Evolutionary conservation across 192 early-diverging fungal species (phyloP), one percentile per base, ranked within the genome.

Genomic region (Podila verticillata): DNA sequence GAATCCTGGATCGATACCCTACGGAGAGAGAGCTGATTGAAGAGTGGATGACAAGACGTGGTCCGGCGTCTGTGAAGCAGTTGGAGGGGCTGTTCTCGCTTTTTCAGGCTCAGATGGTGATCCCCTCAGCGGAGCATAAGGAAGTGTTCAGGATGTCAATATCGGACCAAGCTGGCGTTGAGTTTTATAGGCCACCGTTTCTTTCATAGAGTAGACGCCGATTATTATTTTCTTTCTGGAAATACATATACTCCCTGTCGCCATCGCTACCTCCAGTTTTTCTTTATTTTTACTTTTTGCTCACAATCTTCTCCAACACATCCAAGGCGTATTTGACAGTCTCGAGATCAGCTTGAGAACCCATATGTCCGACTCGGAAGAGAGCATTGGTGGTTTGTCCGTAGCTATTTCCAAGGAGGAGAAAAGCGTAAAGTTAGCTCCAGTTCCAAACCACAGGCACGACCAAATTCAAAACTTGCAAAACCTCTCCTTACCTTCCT

Each of bases 311-410:
- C 58, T 80, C 77, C 7, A 80, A 32, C 13, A 67, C 70, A 51
- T 80, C 77, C 35, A 80, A 24, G 3, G 77, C 70, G 32, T 72
- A 68, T 4, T 26, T 10, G 30, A 72, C 70, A 9, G 61, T 80
- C 9, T 57, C 36, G n/a, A 80, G 8, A 26, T 72, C 70, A 10
- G 77, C 70, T 30, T 80, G 77, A 13, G 77, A 24, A 17, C 77
- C 77, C 77, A 80, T 80, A 31, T 80, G 77, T 17, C 77, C 77
- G n/a, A 80, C 44, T 30, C 77, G 66, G 61, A 80, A 80, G 12
- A 80, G 12, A n/a, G 69, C 65, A 24, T 80, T 80, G 19, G 77
- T 57, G 9, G 77, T 72, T 56, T 80, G 60, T 34, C 77, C 70
- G n/a, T 68, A 80, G 28, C 77, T 80, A 56, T 32, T 24, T 35